phyloP scores from a whole-genome alignment of 1,139 yeast genomes.

The Geotrichum bryndzae region DNA sequence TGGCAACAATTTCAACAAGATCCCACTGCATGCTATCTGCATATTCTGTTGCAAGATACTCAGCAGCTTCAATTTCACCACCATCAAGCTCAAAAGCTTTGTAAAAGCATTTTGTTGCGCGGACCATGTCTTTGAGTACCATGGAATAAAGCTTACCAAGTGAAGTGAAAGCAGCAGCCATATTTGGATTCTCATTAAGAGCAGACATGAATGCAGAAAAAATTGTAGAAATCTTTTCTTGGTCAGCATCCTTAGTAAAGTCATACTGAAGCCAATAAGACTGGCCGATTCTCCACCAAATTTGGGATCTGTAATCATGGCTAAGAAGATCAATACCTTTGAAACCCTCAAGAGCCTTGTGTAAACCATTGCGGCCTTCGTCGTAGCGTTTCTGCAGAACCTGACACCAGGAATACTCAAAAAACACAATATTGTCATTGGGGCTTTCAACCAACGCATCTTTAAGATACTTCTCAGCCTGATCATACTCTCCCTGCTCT shows the following conservation, averaged over 20 bases:
- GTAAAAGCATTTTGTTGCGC: conserved; percentile 83
- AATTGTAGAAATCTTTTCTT: conserved; percentile 30
- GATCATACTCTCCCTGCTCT: conserved; percentile 52
- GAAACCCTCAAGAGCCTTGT: conserved; percentile 40
- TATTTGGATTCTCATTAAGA: conserved; percentile 54
- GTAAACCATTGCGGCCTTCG: conserved; percentile 51
- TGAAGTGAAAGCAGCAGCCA: conserved; percentile 73
- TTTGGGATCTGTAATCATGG: conserved; percentile 51
- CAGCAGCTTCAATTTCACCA: conserved; percentile 69
- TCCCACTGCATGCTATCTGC: conserved; percentile 73
- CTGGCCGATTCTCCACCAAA: conserved; percentile 69
- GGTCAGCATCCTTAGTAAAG: conserved; percentile 27
- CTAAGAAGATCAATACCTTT: conserved; percentile 50
- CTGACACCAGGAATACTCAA: conserved; percentile 78
- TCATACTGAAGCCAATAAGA: conserved; percentile 40
- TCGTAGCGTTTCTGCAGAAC: conserved; percentile 48
- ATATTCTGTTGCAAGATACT: conserved; percentile 61
- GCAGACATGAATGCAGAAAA: conserved; percentile 56
- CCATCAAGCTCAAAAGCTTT: conserved; percentile 86
- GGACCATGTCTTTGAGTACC: conserved; percentile 49
- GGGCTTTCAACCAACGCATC: conserved; percentile 49
- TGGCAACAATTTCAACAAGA: conserved; percentile 70
- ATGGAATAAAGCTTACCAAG: conserved; percentile 66
- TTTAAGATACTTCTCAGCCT: conserved; percentile 50
- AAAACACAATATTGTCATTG: conserved; percentile 52